Evolutionary conservation across 352 stramenopile genomes (phyloP).

Genomic region (Pythium utonaiense): DNA sequence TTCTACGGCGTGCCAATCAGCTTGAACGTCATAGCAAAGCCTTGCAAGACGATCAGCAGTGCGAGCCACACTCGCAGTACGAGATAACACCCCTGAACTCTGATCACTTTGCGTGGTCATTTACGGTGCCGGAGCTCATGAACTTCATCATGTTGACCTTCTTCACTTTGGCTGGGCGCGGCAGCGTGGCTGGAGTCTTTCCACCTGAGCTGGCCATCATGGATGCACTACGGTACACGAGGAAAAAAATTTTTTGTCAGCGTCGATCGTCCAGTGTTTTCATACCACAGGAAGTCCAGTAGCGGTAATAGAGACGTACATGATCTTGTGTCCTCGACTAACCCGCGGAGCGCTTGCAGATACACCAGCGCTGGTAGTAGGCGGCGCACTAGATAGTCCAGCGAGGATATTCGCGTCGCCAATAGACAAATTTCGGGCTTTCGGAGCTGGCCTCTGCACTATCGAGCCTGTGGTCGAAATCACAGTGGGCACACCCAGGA

Average conservation of each 20-base stretch:
- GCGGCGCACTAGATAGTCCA: neutral
- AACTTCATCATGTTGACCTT: constrained; percentile 85
- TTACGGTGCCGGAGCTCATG: constrained; percentile 38
- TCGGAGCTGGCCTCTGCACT: constrained; percentile 27
- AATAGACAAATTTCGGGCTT: neutral
- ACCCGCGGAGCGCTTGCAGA: constrained; percentile 11
- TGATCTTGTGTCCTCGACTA: constrained; percentile 50
- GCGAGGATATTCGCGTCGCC: constrained; percentile 3
- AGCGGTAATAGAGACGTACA: constrained; percentile 43
- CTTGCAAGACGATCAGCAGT: constrained; percentile 25
- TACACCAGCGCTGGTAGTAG: neutral
- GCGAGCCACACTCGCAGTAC: neutral
- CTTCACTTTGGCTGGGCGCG: constrained; percentile 36
- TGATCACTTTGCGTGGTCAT: neutral
- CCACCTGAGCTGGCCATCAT: constrained; percentile 15
- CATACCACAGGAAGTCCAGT: too few species aligned
- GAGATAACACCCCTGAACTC: neutral
- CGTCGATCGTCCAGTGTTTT: too few species aligned
- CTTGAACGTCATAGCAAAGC: constrained; percentile 50
- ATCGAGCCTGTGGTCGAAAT: constrained; percentile 48
- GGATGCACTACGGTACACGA: constrained; percentile 28
- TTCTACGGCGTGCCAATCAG: constrained; percentile 53
- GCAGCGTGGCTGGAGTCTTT: neutral
- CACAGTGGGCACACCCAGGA: constrained; percentile 45
- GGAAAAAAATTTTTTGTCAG: too few species aligned